These are phyloP conservation scores for Trematosphaeria pertusa DNA, from an alignment of 2,329 filamentous ascomycete genomes.

Conservation along the genomic window DNA sequence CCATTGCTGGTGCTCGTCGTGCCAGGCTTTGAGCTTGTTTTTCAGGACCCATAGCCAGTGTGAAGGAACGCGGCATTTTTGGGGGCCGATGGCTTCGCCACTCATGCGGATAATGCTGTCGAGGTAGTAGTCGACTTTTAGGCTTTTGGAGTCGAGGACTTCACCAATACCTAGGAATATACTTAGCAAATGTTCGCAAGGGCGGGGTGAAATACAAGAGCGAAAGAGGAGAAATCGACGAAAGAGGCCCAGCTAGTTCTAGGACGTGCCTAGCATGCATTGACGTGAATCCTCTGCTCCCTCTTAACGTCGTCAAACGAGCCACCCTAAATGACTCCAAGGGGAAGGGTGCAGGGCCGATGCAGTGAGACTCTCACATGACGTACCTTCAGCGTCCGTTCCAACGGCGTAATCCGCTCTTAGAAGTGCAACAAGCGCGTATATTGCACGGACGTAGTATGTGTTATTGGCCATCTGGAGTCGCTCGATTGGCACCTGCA, in stretches of 20 bases:
- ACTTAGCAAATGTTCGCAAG: no score
- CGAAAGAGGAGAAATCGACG: no score
- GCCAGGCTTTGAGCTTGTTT: constrained; percentile 40
- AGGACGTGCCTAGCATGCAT: no score
- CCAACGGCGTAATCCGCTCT: constrained; percentile 46
- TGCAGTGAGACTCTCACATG: no score
- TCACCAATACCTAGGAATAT: no score
- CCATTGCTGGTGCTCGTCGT: constrained; percentile 40
- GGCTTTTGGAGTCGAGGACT: constrained; percentile 37
- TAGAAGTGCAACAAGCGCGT: constrained; percentile 40
- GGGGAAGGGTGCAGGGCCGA: no score
- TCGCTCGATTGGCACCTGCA: constrained; percentile 23
- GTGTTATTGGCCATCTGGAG: constrained; percentile 37
- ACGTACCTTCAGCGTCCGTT: constrained; percentile 40
- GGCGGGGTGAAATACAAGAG: no score
- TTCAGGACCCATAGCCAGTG: constrained; percentile 42
- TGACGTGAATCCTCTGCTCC: no score
- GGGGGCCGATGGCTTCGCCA: constrained; percentile 33
- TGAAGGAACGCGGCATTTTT: constrained; percentile 39
- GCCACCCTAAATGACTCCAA: no score
- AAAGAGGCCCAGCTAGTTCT: no score
- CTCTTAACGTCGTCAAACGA: no score
- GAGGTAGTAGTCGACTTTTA: constrained; percentile 42
- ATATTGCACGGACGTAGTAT: constrained; percentile 41
- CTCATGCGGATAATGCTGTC: constrained; percentile 29